Percentiles rank a stretch among this genome's conserved stretches.
Evolutionary conservation across 441 rosid species (phyloP).

Genomic region (Pelargonium australe): DNA sequence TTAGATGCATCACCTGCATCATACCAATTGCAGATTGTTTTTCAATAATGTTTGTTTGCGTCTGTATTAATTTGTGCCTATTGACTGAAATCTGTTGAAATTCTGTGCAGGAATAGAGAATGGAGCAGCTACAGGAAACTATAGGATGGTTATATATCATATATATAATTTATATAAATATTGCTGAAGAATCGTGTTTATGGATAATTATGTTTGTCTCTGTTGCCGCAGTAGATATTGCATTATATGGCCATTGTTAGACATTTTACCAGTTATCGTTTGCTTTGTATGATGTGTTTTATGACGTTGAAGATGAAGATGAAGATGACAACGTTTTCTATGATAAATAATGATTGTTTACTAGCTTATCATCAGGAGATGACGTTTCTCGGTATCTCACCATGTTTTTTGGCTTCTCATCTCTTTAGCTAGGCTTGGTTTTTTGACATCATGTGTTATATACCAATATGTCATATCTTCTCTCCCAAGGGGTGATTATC

Average conservation of each 20-base stretch:
- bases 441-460: too few relatives aligned
- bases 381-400: too few relatives aligned
- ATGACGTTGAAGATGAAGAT: neutral
- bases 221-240: neutral
- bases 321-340: neutral
- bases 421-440: too few relatives aligned
- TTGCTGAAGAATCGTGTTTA: neutral
- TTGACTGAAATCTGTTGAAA: neutral
- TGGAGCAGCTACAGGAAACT: neutral
- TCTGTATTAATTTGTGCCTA: neutral
- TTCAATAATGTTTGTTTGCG: neutral
- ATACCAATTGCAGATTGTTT: neutral
- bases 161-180: neutral
- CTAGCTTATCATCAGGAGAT: neutral
- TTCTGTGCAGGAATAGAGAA: neutral
- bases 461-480: too few relatives aligned
- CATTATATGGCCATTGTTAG: neutral
- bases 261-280: neutral
- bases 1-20: neutral
- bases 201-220: neutral
- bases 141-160: neutral
- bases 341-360: neutral
- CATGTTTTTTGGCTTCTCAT: too few relatives aligned
- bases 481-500: too few relatives aligned
- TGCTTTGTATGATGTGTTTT: neutral